Evolutionary conservation across 108 stramenopile species (phyloP).

Genomic region (Cyclotella sp.): DNA sequence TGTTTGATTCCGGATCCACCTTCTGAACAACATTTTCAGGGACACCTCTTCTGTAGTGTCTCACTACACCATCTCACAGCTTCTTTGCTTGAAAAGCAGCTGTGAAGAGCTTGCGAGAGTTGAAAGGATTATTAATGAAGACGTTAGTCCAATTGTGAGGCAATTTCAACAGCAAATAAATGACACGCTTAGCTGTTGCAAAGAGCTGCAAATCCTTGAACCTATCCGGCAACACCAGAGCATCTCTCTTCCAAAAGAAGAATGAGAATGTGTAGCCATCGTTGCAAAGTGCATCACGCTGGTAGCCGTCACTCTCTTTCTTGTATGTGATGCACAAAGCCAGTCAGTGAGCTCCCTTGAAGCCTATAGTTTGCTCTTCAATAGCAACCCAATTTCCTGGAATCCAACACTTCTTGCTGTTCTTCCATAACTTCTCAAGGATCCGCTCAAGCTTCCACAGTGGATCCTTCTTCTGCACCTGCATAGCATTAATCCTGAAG

Average conservation of each 20-base stretch:
- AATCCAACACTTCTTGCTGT: conserved; percentile 11
- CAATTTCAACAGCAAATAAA: conserved; percentile 7
- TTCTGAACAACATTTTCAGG: not conserved
- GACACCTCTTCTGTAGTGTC: not conserved
- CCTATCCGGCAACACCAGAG: not conserved
- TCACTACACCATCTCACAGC: conserved; percentile 2
- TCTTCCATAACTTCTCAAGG: conserved; percentile 1
- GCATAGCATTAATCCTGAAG: not conserved
- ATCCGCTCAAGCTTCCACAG: conserved; percentile 13
- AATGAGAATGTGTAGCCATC: conserved; percentile 24
- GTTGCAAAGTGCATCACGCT: conserved; percentile 39
- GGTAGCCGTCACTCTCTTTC: conserved; percentile 41
- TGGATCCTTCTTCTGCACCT: conserved; percentile 6
- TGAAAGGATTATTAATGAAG: conserved; percentile 27
- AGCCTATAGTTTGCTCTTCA: conserved; percentile 45
- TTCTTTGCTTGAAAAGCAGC: not conserved
- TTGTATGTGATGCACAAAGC: conserved; percentile 38
- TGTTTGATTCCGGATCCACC: not conserved
- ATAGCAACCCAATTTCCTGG: conserved; percentile 26
- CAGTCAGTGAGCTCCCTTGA: conserved; percentile 27
- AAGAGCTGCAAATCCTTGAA: conserved; percentile 10
- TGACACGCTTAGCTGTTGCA: conserved; percentile 5
- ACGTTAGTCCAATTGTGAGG: conserved; percentile 23
- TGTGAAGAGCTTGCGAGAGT: conserved; percentile 15
- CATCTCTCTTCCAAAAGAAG: conserved; percentile 11